Evolutionary conservation across 2,329 filamentous ascomycete genomes (phyloP), one percentile per base, ranked within the genome.

Genomic region (Pseudocercospora fijiensis): DNA sequence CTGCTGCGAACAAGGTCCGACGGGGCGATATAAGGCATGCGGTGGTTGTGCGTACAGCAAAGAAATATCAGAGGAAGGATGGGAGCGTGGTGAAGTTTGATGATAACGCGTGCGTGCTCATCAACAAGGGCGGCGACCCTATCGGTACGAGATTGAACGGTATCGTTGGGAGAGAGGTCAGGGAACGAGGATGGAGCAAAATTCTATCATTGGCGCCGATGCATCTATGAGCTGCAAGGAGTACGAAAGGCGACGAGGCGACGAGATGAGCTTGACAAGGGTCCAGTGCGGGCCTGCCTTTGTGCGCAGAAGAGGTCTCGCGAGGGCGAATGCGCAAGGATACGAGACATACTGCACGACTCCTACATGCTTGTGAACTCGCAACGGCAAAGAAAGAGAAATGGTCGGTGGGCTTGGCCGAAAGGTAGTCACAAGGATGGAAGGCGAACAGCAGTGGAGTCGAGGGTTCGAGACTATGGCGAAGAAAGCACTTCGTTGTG

Each of bases 151-250:
- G 95, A 76, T 86, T 97, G 82, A 96, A 92, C 79, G 92, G 87
- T 84, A 67, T 98, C 51, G 95, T 99, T 51, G 95, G 92, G 64
- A 85, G 88, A 28, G 95, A 99, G 82, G 80, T 99, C 78, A 88
- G 91, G 76, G 87, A 91, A 76, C 95, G 91, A 84, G 90, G 96
- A 81, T 99, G 95, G 95, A 96, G 92, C 73, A 99, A 98, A 86
- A 98, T 99, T 73, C 80, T 99, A 76, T 96, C 91, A 71, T 86
- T 99, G 84, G 95, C 95, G 60, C 94, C 95, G 53, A 88, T 90
- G 85, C 87, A 91, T 79, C 80, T 90, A 76, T 90, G 85, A 78
- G 56, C 53, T 7, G n/a, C 27, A n/a, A 28, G 27, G 51, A 24
- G n/a, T 24, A 55, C 18, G 37, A 53, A 4, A 24, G 52, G 8